Evolutionary conservation across 2,329 filamentous ascomycete species (phyloP), one percentile per base, ranked within the genome.

Genomic region (Cladobotryum protrusum): DNA sequence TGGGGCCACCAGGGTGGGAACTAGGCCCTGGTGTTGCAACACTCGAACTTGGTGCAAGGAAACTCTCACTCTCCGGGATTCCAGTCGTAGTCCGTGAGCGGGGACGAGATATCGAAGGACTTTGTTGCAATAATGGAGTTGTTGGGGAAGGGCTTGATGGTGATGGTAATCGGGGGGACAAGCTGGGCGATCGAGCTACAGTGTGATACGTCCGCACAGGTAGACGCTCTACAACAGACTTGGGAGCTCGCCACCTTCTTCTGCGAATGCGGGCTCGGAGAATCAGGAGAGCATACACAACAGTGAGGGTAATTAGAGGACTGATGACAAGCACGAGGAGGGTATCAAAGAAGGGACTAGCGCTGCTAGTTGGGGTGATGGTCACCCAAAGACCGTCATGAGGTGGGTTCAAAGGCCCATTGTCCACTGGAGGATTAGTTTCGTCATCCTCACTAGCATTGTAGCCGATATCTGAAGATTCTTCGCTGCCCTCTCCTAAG

Each of bases 201-300:
- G 91, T 95, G 61, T 95, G 91, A 63, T 96, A 99, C 0, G 91
- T 97, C 52, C 92, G 84, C 13, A 99, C 90, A 2, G 93, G 93
- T n/a, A 99, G 78, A 52, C 87, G 85, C 59, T 96, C 91, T 15
- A 99, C 91, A 1, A 99, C 84, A 1, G 89, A 95, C 68, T 99
- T 99, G 5, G 93, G 93, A n/a, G 93, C 93, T 60, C 93, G 83
- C 92, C 93, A 99, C 59, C 92, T 81, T 55, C 92, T 81, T 52
- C 92, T 81, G 45, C 92, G 85, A 58, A 96, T 95, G 52, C 91
- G 86, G 43, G 91, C 91, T 48, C 93, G 85, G 35, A 97, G 74
- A 37, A 97, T 79, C 5, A 97, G 77, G 11, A 97, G 77, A 12
- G 89, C 86, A 63, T 97, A 97, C 2, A 99, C 92, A 5, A 96